These are phyloP conservation scores for Ascosphaera apis DNA, from an alignment of 2,329 filamentous ascomycete species.

Conservation along the genomic window DNA sequence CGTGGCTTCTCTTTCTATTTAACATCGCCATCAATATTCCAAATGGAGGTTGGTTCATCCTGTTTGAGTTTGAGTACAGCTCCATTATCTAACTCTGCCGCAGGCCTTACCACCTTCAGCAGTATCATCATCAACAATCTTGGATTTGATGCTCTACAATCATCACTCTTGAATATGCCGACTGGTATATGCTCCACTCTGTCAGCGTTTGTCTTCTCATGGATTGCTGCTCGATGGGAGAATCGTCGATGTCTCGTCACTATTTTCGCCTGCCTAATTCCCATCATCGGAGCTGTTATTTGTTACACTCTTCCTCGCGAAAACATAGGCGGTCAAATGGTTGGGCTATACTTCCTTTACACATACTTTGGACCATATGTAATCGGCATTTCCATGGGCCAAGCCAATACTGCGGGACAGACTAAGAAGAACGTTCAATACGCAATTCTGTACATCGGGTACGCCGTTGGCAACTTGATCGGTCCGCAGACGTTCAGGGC, in stretches of 20 bases:
- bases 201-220: conserved; percentile 12
- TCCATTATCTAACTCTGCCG: not conserved
- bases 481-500: conserved; percentile 20
- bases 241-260: conserved; percentile 12
- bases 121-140: conserved; percentile 18
- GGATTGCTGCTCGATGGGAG: conserved; percentile 11
- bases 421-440: conserved; percentile 21
- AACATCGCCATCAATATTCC: conserved; percentile 15
- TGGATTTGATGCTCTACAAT: conserved; percentile 14
- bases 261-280: conserved; percentile 11
- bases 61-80: not conserved
- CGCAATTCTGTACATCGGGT: conserved; percentile 18
- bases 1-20: conserved; percentile 14
- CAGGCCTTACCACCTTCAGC: conserved; percentile 15
- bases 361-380: conserved; percentile 18
- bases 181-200: conserved; percentile 14
- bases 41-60: conserved; percentile 14
- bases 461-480: conserved; percentile 20
- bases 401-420: conserved; percentile 14
- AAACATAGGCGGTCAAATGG: conserved; percentile 17
- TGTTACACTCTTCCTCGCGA: conserved; percentile 12
- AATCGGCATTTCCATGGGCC: conserved; percentile 7
- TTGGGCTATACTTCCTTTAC: conserved; percentile 19
- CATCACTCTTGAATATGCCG: conserved; percentile 17
- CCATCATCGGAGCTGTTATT: conserved; percentile 12